Evolutionary conservation across 768 basidiomycete species (phyloP), one percentile per base, ranked within the genome.

Genomic region (Suillus spraguei): DNA sequence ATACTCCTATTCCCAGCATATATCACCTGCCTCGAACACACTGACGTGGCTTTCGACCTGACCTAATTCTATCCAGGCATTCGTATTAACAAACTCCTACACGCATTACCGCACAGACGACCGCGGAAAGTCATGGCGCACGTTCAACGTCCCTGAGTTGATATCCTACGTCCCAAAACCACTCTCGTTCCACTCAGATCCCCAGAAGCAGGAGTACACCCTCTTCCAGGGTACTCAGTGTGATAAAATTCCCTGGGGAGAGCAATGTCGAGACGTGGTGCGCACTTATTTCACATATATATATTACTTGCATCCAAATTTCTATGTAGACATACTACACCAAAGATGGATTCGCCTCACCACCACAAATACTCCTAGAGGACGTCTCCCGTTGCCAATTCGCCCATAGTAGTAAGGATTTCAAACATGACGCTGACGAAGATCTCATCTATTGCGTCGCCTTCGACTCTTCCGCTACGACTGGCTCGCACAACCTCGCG

Each of bases 391-490:
- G 85, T 6, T 99, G 97, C 75, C 85, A 91, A 68, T 99, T 96
- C 70, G 97, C 95, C 0, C 92, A 97, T 72, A 90, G 92, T 69
- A 90, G 88, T 72, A 82, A 82, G 59, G 89, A 92, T 62, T 94
- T 97, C 81, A 88, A 89, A 71, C 88, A 91, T 66, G 83, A 87
- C 13, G 91, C 92, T 7, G 85, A 88, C 60, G 69, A 79, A 3
- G 85, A 94, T 68, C 83, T 95, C 24, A 84, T 99, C 70, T 96
- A 90, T 78, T 99, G 97, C 72, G 89, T 97, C 66, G 96, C 87
- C 2, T 96, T 85, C 74, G 95, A 97, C 69, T 78, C 85, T 4
- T 78, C 80, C 10, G 77, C 83, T 10, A 66, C 75, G 33, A 77
- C 76, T 24, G 71, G 74, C 32, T 68, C 70, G 22, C 86, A 86